Evolutionary conservation across 2,329 filamentous ascomycete species (phyloP), one percentile per base, ranked within the genome.

Genomic region (Harringtonia aguacate): DNA sequence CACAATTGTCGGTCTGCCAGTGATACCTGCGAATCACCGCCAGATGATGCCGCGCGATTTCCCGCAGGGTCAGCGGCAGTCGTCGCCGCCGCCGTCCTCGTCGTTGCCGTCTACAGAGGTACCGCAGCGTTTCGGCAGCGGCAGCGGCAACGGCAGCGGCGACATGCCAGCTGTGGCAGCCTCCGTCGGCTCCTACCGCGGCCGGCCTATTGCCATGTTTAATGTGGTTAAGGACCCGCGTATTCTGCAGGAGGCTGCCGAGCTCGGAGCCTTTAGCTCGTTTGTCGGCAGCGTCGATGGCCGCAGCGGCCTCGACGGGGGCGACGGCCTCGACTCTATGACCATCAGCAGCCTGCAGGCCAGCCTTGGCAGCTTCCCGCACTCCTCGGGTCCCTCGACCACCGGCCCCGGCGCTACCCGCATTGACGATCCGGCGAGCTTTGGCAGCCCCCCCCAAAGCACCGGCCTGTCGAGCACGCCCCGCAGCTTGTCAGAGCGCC

Each of bases 221-320:
- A 58, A 58, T 18, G 58, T 66, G 12, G 64, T 67, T 44, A 59
- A 53, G 37, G 61, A 61, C 44, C 55, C 61, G 14, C 55, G 57
- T 27, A 45, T 68, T 31, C 61, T 65, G 40, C 58, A 65, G 14
- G 52, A 59, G 51, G 64, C 65, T 4, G 60, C 60, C 7, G 51
- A 56, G 38, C 52, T 67, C 43, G 64, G 64, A 36, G 53, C 57
- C 20, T 51, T 68, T 18, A 56, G 58, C 34, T 59, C 58, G 8
- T 67, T 67, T 48, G 63, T 69, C 2, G 67, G 66, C 9, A 67
- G 65, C 47, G 52, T 69, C 6, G 53, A 62, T 10, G 24, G 24
- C 24, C 24, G 24, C 24, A 27, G 24, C 24, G 24, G 24, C 24
- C 24, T 27, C 24, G 24, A 27, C 24, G 10, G 24, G 7, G 24